phyloP scores from a whole-genome alignment of 495 filamentous ascomycete genomes.

The Clohesyomyces aquaticus region DNA sequence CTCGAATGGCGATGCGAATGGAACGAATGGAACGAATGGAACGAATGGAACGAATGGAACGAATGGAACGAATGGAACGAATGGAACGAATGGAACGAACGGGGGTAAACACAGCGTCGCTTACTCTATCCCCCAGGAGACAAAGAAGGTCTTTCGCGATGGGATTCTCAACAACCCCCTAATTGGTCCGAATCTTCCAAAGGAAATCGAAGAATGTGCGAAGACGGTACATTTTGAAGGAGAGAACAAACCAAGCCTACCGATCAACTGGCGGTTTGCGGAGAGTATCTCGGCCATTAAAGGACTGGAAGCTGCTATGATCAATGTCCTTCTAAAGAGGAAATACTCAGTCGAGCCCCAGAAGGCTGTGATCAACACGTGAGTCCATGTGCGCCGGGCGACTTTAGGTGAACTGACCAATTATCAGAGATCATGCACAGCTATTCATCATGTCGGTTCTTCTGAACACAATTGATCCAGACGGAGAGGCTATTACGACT shows the following conservation, averaged over 20 bases:
- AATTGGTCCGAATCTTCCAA: slow-evolving; percentile 33
- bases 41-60: slow-evolving; percentile 3
- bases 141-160: slow-evolving; percentile 36
- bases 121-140: slow-evolving; percentile 44
- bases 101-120: not conserved
- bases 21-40: slow-evolving; percentile 7
- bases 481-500: slow-evolving; percentile 30
- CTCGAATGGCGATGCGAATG: not conserved
- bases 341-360: slow-evolving; percentile 41
- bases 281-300: slow-evolving; percentile 39
- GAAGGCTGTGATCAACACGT: slow-evolving; percentile 41
- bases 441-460: slow-evolving; percentile 49
- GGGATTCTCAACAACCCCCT: slow-evolving; percentile 43
- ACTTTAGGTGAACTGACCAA: not conserved
- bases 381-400: not conserved
- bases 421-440: slow-evolving; percentile 44
- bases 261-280: slow-evolving; percentile 49
- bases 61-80: slow-evolving; percentile 3
- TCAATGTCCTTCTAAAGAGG: slow-evolving; percentile 40
- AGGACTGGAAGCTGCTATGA: slow-evolving; percentile 40
- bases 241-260: slow-evolving; percentile 41
- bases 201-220: slow-evolving; percentile 38
- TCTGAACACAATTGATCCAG: slow-evolving; percentile 37
- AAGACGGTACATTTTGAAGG: slow-evolving; percentile 40
- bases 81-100: slow-evolving; percentile 4